These are phyloP conservation scores for Talaromyces wortmannii DNA, from an alignment of 495 filamentous ascomycete genomes.

Conservation along the genomic window DNA sequence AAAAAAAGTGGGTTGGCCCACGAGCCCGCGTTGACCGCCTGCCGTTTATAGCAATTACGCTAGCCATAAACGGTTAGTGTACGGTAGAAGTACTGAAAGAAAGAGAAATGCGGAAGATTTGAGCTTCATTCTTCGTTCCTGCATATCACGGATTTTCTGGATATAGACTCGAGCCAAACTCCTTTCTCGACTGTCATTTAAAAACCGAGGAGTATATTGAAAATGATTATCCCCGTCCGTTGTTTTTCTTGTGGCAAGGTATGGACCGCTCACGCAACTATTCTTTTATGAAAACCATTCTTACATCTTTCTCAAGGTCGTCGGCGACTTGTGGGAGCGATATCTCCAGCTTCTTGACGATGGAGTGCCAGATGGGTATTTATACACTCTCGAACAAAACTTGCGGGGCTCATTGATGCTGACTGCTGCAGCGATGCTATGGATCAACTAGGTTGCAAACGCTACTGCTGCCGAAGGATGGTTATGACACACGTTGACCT, in stretches of 20 bases:
- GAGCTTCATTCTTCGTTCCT: too few species aligned
- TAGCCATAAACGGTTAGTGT: too few species aligned
- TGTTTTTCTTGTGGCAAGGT: slow-evolving; percentile 99
- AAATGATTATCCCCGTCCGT: slow-evolving; percentile 96
- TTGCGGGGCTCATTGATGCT: neutral
- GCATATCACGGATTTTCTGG: too few species aligned
- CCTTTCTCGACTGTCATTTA: neutral
- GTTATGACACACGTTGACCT: slow-evolving; percentile 99
- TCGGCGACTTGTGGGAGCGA: slow-evolving; percentile 93
- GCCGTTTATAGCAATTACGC: too few species aligned
- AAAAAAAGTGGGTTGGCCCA: too few species aligned
- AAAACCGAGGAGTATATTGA: slow-evolving; percentile 14
- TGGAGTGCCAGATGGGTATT: slow-evolving; percentile 68
- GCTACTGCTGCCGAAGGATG: slow-evolving; percentile 98
- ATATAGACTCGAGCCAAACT: too few species aligned
- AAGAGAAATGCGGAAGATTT: too few species aligned
- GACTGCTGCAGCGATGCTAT: slow-evolving; percentile 67
- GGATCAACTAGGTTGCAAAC: slow-evolving; percentile 84
- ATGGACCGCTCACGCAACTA: slow-evolving; percentile 4
- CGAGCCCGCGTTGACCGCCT: too few species aligned
- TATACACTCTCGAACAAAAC: neutral
- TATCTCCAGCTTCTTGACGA: slow-evolving; percentile 80
- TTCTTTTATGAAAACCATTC: neutral
- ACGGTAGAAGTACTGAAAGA: too few species aligned
- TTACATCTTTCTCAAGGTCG: slow-evolving; percentile 58